Evolutionary conservation across 140 eudicot species (phyloP).

Genomic region (Senecio squalidus): DNA sequence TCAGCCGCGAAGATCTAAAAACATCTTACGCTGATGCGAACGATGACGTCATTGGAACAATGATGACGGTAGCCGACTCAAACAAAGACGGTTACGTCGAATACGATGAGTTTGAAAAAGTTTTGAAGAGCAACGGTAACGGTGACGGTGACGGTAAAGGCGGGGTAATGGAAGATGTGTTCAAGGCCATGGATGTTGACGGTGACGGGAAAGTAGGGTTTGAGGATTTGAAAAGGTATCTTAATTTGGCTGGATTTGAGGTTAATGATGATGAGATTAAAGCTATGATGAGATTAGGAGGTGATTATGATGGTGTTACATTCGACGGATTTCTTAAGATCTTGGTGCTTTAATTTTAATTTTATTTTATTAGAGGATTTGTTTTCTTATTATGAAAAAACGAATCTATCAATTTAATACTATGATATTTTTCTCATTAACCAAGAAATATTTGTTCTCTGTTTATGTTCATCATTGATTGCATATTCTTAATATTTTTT

Average conservation of each 20-base stretch:
- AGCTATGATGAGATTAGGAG: constrained; percentile 67
- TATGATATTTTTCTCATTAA: too few relatives aligned
- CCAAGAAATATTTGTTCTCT: too few relatives aligned
- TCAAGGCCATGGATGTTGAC: constrained; percentile 63
- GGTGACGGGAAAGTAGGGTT: constrained; percentile 66
- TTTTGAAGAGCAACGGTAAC: constrained; percentile 19
- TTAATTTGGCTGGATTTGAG: constrained; percentile 37
- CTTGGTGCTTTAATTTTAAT: constrained; percentile 19
- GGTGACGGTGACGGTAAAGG: constrained; percentile 13
- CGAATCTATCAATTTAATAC: too few relatives aligned
- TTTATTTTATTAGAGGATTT: neutral
- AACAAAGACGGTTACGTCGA: constrained; percentile 60
- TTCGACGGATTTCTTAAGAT: constrained; percentile 42
- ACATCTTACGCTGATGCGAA: constrained; percentile 17
- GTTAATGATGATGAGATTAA: constrained; percentile 62
- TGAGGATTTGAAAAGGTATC: constrained; percentile 40
- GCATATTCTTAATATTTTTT: too few relatives aligned
- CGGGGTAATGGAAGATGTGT: constrained; percentile 74
- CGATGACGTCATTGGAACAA: constrained; percentile 15
- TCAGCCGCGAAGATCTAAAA: constrained; percentile 33
- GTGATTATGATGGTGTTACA: constrained; percentile 56
- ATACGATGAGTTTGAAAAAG: constrained; percentile 66
- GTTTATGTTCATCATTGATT: too few relatives aligned
- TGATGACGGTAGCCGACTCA: constrained; percentile 59
- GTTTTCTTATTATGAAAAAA: too few relatives aligned